phyloP scores from a whole-genome alignment of 139 green algal genomes.

The Yamagishiella unicocca region DNA sequence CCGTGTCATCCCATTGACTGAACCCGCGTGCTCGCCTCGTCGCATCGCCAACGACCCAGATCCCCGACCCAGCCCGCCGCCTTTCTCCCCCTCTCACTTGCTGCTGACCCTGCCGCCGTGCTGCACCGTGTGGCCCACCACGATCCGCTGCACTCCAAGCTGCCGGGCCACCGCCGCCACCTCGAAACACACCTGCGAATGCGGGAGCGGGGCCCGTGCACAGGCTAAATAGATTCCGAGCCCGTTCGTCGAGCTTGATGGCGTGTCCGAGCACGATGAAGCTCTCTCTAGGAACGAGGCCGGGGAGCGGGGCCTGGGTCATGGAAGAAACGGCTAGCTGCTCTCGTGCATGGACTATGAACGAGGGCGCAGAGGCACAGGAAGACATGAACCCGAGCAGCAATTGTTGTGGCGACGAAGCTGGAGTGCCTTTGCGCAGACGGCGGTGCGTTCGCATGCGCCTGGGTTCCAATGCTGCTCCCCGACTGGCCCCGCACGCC shows the following conservation, averaged over 20 bases:
- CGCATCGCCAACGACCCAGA: background rate
- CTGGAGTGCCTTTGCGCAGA: background rate
- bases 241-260: background rate
- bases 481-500: background rate
- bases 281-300: too few species aligned
- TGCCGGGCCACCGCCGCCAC: slow-evolving; percentile 16
- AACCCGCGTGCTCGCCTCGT: background rate
- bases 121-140: slow-evolving; percentile 53
- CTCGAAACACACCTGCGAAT: slow-evolving; percentile 23
- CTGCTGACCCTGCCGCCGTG: slow-evolving; percentile 3
- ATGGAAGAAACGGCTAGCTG: too few species aligned
- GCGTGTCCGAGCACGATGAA: too few species aligned
- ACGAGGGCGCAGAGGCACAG: background rate
- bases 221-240: background rate
- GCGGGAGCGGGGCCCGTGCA: background rate
- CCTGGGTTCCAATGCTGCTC: background rate
- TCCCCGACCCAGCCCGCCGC: background rate
- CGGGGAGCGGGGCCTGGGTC: too few species aligned
- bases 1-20: too few species aligned
- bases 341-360: too few species aligned
- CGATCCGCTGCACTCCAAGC: slow-evolving; percentile 32
- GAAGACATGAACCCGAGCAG: background rate
- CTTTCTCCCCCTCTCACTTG: background rate
- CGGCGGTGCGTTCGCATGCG: background rate
- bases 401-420: background rate